Percentiles rank a stretch among this genome's conserved stretches.
Evolutionary conservation across 2,329 filamentous ascomycete species (phyloP).

Genomic region (Tothia fuscella): DNA sequence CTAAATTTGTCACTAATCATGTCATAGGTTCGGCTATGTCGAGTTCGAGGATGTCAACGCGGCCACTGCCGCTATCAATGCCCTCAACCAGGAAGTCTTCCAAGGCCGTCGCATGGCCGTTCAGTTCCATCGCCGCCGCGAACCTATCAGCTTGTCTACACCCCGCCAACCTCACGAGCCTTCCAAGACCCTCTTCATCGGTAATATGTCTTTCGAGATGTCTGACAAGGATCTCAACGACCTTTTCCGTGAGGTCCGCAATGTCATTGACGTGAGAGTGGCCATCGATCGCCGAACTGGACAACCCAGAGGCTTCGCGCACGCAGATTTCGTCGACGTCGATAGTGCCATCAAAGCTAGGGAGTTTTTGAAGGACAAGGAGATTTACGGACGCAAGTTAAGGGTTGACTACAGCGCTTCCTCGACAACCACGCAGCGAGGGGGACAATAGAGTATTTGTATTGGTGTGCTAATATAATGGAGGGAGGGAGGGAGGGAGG

Average conservation of each 20-base stretch:
- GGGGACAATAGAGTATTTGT: no score
- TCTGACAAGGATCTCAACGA: conserved; percentile 72
- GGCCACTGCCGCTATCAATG: conserved; percentile 44
- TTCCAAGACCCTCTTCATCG: conserved; percentile 62
- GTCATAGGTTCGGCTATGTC: conserved; percentile 52
- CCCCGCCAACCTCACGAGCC: conserved; percentile 30
- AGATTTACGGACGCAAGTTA: conserved; percentile 54
- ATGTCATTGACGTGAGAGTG: conserved; percentile 65
- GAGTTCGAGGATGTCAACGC: conserved; percentile 42
- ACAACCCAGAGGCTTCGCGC: conserved; percentile 71
- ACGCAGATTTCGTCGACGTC: conserved; percentile 64
- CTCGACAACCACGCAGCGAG: no score
- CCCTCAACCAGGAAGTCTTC: conserved; percentile 46
- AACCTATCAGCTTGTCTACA: conserved; percentile 4
- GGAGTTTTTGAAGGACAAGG: conserved; percentile 42
- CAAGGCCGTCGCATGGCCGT: conserved; percentile 54
- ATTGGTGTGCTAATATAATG: no score
- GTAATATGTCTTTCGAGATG: conserved; percentile 78
- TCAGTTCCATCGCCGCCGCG: conserved; percentile 40
- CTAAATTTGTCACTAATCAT: conserved; percentile 1
- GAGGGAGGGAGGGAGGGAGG: no score
- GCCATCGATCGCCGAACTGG: conserved; percentile 73
- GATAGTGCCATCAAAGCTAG: conserved; percentile 51
- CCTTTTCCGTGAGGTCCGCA: conserved; percentile 58
- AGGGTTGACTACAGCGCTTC: conserved; percentile 49